Conservation (phyloP, 1,284 basidiomycete genomes). For the Cystobasidium pallidum region DNA sequence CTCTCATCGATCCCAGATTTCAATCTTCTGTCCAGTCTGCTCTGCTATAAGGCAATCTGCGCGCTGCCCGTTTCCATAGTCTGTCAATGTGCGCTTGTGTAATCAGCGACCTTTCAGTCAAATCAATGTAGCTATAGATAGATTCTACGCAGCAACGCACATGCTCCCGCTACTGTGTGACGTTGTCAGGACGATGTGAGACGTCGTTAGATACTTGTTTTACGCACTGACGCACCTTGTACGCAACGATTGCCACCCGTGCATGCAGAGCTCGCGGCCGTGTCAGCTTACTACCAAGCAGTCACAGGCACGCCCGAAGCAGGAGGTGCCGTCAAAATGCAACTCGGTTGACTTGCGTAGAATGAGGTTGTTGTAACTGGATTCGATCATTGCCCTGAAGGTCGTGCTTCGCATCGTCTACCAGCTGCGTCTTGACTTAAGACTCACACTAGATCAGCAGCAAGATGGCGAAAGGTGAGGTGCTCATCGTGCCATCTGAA, state of each 20-base stretch:
- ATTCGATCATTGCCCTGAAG: too few relatives aligned
- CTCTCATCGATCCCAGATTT: slow-evolving; percentile 6
- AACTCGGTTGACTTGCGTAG: too few relatives aligned
- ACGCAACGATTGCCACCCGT: not conserved
- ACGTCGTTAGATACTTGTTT: not conserved
- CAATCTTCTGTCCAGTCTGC: slow-evolving; percentile 1
- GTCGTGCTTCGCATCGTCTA: not conserved
- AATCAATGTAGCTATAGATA: not conserved
- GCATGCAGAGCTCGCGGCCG: not conserved
- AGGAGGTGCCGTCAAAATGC: too few relatives aligned
- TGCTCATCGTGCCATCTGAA: not conserved
- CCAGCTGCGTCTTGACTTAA: slow-evolving; percentile 4
- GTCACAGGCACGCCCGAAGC: too few relatives aligned
- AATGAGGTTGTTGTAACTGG: too few relatives aligned
- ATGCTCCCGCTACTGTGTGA: not conserved
- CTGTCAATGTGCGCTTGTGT: not conserved
- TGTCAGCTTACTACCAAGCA: too few relatives aligned
- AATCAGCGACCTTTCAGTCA: not conserved
- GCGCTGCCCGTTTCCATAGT: too few relatives aligned
- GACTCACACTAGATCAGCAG: not conserved
- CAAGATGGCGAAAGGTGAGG: slow-evolving; percentile 19
- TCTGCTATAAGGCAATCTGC: not conserved
- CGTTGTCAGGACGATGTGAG: too few relatives aligned
- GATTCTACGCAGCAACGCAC: not conserved
- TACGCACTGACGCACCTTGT: not conserved